Evolutionary conservation across 805 yeast species (phyloP).

Genomic region (Candida morakotiae): DNA sequence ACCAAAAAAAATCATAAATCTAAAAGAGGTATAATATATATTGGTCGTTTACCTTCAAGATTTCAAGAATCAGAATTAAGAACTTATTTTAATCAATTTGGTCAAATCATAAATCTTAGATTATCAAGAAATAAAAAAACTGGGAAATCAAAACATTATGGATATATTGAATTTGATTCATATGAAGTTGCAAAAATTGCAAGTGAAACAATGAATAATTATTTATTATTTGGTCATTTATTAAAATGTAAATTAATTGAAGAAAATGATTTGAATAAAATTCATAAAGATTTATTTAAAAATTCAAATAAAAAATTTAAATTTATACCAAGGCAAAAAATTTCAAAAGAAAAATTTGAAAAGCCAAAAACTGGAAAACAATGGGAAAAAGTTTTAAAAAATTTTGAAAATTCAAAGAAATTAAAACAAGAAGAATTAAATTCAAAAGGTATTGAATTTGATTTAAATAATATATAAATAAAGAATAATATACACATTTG

Average conservation of each 20-base stretch:
- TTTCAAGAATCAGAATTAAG: constrained; percentile 79
- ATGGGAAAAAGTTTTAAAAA: constrained; percentile 51
- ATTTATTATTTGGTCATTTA: constrained; percentile 82
- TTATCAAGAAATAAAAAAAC: constrained; percentile 86
- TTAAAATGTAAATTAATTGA: constrained; percentile 59
- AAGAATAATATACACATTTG: not conserved
- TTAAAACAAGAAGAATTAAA: constrained; percentile 48
- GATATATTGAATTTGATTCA: constrained; percentile 77
- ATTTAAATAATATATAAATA: constrained; percentile 17
- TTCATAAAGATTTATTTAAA: constrained; percentile 55
- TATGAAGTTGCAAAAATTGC: constrained; percentile 81
- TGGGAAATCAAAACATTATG: constrained; percentile 89
- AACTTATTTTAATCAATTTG: constrained; percentile 87
- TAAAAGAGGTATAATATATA: constrained; percentile 67
- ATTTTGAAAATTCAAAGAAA: constrained; percentile 37
- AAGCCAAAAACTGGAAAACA: constrained; percentile 51
- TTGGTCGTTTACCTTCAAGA: constrained; percentile 91
- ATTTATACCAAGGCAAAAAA: constrained; percentile 56
- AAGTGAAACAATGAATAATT: constrained; percentile 94
- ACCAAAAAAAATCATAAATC: constrained; percentile 9
- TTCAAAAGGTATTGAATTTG: constrained; percentile 56
- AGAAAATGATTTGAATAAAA: constrained; percentile 22
- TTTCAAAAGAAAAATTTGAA: constrained; percentile 51
- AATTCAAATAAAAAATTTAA: constrained; percentile 54
- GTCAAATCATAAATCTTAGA: constrained; percentile 72